Percentiles rank a stretch among this genome's conserved stretches.
Conservation (phyloP, 2,329 filamentous ascomycete species). For the Macrophomina pseudophaseolina region DNA sequence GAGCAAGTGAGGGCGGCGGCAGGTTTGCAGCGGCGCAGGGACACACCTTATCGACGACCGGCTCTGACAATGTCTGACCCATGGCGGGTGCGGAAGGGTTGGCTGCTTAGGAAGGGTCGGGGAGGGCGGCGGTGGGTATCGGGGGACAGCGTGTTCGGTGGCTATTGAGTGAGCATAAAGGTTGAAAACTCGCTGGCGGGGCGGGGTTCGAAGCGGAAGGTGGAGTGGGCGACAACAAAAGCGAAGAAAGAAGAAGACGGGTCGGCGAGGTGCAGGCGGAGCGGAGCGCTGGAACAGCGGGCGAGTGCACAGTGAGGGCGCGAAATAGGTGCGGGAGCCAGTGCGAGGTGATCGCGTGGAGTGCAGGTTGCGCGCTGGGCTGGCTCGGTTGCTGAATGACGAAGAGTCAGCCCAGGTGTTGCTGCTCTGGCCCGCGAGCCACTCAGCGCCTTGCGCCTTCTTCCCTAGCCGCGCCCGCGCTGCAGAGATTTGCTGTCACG, state of each 20-base stretch:
- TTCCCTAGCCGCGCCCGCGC: slow-evolving; percentile 18
- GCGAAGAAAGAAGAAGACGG: not conserved
- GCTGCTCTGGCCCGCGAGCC: slow-evolving; percentile 20
- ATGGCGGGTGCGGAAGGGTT: slow-evolving; percentile 54
- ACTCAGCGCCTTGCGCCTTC: slow-evolving; percentile 7
- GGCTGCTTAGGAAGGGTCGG: not conserved
- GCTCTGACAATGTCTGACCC: slow-evolving; percentile 99
- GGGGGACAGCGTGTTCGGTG: slow-evolving; percentile 23
- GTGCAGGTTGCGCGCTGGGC: slow-evolving; percentile 26
- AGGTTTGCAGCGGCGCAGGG: slow-evolving; percentile 39
- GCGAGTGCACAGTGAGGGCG: slow-evolving; percentile 9
- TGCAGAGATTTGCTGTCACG: slow-evolving; percentile 23
- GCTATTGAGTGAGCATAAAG: slow-evolving; percentile 27
- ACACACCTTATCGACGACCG: slow-evolving; percentile 93
- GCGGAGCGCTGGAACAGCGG: slow-evolving; percentile 1
- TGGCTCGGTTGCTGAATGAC: slow-evolving; percentile 26
- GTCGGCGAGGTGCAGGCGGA: not conserved
- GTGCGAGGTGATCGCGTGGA: slow-evolving; percentile 26
- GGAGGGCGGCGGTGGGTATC: slow-evolving; percentile 26
- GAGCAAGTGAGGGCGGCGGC: slow-evolving; percentile 23
- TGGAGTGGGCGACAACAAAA: slow-evolving; percentile 23
- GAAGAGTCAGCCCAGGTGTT: slow-evolving; percentile 27
- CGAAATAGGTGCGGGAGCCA: slow-evolving; percentile 23
- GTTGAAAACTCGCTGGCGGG: slow-evolving; percentile 27
- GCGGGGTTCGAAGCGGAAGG: slow-evolving; percentile 24